Base-by-base conservation (phyloP, 768 basidiomycete genomes). In the Astraeus odoratus region DNA sequence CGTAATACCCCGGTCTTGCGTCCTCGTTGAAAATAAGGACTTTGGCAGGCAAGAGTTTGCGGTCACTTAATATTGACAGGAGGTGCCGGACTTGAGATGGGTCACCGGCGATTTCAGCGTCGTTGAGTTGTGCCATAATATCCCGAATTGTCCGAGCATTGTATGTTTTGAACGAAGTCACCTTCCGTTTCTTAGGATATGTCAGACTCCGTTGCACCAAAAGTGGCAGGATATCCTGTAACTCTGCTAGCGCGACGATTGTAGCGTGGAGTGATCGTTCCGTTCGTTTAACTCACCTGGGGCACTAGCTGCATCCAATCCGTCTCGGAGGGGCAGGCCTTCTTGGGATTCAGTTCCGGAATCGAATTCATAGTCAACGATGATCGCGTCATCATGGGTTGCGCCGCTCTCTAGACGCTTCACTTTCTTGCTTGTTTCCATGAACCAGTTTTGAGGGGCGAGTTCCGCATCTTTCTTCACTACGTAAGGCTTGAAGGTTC, bases 1-100 rank as follows among this genome's bases (percentile, higher is more conserved):
- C 95, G 55, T 81, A 85, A 64, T 95, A 98, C 1, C 92, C 92
- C 10, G 96, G 95, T 39, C 96, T 80, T 0, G 76, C 73, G 60
- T 98, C 91, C 46, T 84, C 83, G 13, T 71, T 66, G 63, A 96
- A 98, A 47, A 88, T 81, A 31, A 98, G 70, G 3, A 82, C 78
- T 65, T 96, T 98, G 40, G 81, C 78, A 0, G 85, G 85, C 37
- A 91, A 69, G 20, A 69, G 56, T 5, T 60, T 63, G 10, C 84
- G 78, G 49, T 92, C 73, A 41, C 71, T 68, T 8, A 99, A 72
- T 47, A 77, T 63, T 9, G 67, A 58, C 30, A 85, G 70, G 9
- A 91, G 67, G n/a, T 68, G 63, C 22, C 87, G 80, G 16, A 88
- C 87, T 44, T 75, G 69, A 4, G 71, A 67, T 16, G 78, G 78